Conservation (phyloP, 306 rosid species). For the Vigna unguiculata region DNA sequence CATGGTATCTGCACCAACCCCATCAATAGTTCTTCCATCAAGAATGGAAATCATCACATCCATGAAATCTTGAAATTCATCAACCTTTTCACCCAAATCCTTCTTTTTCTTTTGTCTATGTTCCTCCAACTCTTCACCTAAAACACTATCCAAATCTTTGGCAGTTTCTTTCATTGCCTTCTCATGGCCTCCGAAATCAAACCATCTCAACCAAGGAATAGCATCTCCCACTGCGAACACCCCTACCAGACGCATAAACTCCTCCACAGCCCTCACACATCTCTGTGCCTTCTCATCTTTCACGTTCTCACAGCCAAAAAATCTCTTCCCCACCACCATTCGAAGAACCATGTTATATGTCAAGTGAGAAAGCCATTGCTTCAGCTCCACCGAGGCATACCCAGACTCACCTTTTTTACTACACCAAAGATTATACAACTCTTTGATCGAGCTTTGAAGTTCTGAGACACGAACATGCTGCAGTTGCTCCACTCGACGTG, state of each 20-base stretch:
- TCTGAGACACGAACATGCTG: slow-evolving; percentile 1
- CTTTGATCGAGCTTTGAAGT: neutral
- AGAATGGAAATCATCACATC: slow-evolving; percentile 26
- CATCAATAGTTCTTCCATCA: slow-evolving; percentile 11
- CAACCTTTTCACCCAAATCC: no score
- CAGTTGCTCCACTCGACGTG: neutral
- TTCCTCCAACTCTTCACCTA: slow-evolving; percentile 40
- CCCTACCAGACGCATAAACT: slow-evolving; percentile 13
- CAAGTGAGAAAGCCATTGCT: slow-evolving; percentile 3
- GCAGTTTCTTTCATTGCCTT: slow-evolving; percentile 43
- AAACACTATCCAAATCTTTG: neutral
- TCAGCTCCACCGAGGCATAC: slow-evolving; percentile 25
- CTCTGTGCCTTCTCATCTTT: neutral
- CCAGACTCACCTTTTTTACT: neutral
- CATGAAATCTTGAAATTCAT: slow-evolving; percentile 17
- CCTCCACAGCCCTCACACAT: neutral
- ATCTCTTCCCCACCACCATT: slow-evolving; percentile 28
- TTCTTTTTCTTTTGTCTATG: neutral
- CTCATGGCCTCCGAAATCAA: slow-evolving; percentile 41
- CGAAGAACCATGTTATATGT: neutral
- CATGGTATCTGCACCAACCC: slow-evolving; percentile 16
- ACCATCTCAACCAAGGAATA: slow-evolving; percentile 34
- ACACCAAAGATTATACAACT: slow-evolving; percentile 1
- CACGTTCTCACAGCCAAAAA: accelerated
- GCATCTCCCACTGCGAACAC: slow-evolving; percentile 30